These are phyloP conservation scores for Colletotrichum graminicola DNA, from an alignment of 2,329 filamentous ascomycete species.

Conservation along the genomic window DNA sequence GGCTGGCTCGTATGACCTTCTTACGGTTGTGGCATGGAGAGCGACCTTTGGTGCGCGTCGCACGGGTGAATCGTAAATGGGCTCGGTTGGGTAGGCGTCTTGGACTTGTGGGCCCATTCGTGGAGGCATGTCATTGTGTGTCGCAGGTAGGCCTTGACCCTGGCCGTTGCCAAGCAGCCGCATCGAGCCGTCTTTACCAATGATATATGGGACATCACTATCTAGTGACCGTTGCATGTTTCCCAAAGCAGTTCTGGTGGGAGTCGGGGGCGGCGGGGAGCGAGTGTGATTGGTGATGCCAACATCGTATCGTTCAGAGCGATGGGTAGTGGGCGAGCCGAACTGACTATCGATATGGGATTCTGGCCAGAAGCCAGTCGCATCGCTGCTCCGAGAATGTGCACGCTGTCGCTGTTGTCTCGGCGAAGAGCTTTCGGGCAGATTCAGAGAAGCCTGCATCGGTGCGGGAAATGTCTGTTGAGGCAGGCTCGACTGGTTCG, in stretches of 20 bases:
- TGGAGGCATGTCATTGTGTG: conserved; percentile 40
- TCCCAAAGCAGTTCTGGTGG: neutral
- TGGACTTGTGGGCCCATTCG: conserved; percentile 43
- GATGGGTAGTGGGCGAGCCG: conserved; percentile 38
- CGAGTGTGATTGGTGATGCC: conserved; percentile 29
- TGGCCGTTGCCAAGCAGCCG: conserved; percentile 47
- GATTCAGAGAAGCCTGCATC: conserved; percentile 44
- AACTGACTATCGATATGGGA: conserved; percentile 40
- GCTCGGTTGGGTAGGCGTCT: conserved; percentile 19
- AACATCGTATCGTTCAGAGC: conserved; percentile 32
- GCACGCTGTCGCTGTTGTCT: conserved; percentile 40
- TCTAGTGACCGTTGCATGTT: conserved; percentile 27
- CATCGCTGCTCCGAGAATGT: conserved; percentile 48
- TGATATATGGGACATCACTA: conserved; percentile 47
- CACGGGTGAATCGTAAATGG: conserved; percentile 39
- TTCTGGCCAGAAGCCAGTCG: conserved; percentile 41
- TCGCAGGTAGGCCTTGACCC: conserved; percentile 44
- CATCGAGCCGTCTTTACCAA: conserved; percentile 55
- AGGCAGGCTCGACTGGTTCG: conserved; percentile 45
- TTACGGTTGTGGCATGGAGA: conserved; percentile 53
- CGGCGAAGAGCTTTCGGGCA: conserved; percentile 43
- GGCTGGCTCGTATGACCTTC: conserved; percentile 46
- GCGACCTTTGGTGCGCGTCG: conserved; percentile 52
- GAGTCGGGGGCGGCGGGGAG: conserved; percentile 25
- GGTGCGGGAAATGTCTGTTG: conserved; percentile 29